Conservation (phyloP, 768 basidiomycete genomes). For the Amanita rubescens region DNA sequence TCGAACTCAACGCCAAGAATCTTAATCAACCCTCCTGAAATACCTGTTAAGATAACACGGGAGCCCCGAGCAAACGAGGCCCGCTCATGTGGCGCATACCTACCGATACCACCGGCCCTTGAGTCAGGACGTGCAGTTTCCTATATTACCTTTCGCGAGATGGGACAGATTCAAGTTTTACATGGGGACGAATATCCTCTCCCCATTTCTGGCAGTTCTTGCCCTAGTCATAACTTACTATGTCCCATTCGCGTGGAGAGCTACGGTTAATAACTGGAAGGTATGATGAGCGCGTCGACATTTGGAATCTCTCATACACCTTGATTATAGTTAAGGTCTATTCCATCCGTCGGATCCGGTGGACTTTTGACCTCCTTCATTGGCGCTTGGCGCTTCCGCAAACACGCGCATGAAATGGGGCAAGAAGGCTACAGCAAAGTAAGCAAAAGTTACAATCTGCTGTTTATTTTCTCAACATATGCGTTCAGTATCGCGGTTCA, state of each 20-base stretch:
- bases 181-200: not conserved
- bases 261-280: not conserved
- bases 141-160: not conserved
- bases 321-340: constrained; percentile 17
- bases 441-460: not conserved
- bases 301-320: not conserved
- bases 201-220: not conserved
- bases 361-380: constrained; percentile 24
- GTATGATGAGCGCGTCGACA: not conserved
- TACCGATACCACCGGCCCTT: too few relatives aligned
- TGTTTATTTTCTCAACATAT: not conserved
- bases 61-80: too few relatives aligned
- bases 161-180: not conserved
- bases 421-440: constrained; percentile 28
- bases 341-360: constrained; percentile 30
- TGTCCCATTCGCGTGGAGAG: not conserved
- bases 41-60: too few relatives aligned
- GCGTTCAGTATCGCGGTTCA: constrained; percentile 16
- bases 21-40: too few relatives aligned
- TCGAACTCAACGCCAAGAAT: too few relatives aligned
- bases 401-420: constrained; percentile 17
- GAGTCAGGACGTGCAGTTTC: not conserved
- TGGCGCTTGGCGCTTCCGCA: constrained; percentile 20
- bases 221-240: not conserved
- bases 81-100: too few relatives aligned